Conservation (phyloP, 108 stramenopile species). For the Nitzschia palea region DNA sequence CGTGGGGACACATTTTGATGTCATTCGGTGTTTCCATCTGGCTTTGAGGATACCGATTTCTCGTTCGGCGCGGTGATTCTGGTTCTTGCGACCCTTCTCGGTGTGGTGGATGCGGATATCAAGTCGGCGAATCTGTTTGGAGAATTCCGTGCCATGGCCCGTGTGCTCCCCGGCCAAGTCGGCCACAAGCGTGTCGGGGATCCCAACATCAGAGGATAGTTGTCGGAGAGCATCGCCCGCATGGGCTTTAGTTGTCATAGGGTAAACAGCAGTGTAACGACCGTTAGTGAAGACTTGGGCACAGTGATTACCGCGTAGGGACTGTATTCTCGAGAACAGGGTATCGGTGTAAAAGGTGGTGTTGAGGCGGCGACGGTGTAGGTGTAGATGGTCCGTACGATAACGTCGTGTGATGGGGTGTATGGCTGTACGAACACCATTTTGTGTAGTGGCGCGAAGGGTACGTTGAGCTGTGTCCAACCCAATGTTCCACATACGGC, state of each 20-base stretch:
- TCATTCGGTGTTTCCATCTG: constrained; percentile 13
- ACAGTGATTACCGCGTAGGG: constrained; percentile 8
- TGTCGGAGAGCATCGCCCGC: constrained; percentile 26
- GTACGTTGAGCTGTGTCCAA: constrained; percentile 25
- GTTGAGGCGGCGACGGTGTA: background rate
- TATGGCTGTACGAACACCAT: constrained; percentile 12
- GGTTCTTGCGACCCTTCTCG: background rate
- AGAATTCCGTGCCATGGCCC: constrained; percentile 23
- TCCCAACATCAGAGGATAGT: constrained; percentile 28
- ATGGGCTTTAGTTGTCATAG: constrained; percentile 28
- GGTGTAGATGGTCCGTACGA: background rate
- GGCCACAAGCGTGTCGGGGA: constrained; percentile 27
- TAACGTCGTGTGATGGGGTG: constrained; percentile 19
- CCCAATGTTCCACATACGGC: too few relatives aligned
- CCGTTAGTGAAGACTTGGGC: constrained; percentile 20
- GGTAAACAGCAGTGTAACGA: constrained; percentile 25
- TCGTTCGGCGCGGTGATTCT: constrained; percentile 20
- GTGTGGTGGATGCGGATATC: constrained; percentile 7
- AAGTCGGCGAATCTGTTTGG: background rate
- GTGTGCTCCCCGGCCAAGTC: constrained; percentile 27
- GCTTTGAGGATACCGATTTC: constrained; percentile 19
- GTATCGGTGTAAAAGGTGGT: background rate
- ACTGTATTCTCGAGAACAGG: background rate
- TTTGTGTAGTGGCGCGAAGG: constrained; percentile 18
- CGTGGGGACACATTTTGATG: background rate